Conservation (phyloP, 257 asterid genomes). For the Eucommia ulmoides region DNA sequence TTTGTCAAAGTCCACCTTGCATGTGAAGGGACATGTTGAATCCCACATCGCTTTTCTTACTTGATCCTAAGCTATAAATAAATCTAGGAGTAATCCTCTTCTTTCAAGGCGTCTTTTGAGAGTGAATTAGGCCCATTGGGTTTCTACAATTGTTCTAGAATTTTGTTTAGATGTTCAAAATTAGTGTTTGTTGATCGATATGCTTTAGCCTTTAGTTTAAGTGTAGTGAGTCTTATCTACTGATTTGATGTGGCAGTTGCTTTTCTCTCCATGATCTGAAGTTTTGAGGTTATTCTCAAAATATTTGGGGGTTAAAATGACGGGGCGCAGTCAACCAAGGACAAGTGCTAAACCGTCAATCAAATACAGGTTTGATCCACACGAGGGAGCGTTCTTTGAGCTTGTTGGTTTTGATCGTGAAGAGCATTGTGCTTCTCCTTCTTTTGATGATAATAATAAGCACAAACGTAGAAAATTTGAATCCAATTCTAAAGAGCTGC, state of each 20-base stretch:
- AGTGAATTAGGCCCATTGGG: too few relatives aligned
- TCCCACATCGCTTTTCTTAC: too few relatives aligned
- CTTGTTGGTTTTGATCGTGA: constrained; percentile 21
- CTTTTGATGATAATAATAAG: constrained; percentile 28
- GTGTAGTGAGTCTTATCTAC: background rate
- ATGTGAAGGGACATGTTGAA: too few relatives aligned
- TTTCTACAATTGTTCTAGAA: too few relatives aligned
- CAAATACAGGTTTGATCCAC: constrained; percentile 26
- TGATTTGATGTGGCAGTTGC: constrained; percentile 12
- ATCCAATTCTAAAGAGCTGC: constrained; percentile 27
- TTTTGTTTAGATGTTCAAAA: background rate
- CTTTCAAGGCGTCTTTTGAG: too few relatives aligned
- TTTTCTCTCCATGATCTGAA: background rate
- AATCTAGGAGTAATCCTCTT: too few relatives aligned
- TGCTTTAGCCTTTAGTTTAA: background rate
- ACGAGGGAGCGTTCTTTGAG: constrained; percentile 31
- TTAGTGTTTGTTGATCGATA: background rate
- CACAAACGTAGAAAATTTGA: constrained; percentile 15
- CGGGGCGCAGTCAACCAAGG: constrained; percentile 23
- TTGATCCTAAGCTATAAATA: background rate
- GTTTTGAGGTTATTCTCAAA: constrained; percentile 1
- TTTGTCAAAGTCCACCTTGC: too few relatives aligned
- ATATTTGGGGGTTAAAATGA: constrained; percentile 21
- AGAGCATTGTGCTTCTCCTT: constrained; percentile 12
- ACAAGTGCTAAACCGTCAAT: constrained; percentile 33